Conservation (phyloP, 805 yeast genomes). For the Saccharomyces paradoxus region DNA sequence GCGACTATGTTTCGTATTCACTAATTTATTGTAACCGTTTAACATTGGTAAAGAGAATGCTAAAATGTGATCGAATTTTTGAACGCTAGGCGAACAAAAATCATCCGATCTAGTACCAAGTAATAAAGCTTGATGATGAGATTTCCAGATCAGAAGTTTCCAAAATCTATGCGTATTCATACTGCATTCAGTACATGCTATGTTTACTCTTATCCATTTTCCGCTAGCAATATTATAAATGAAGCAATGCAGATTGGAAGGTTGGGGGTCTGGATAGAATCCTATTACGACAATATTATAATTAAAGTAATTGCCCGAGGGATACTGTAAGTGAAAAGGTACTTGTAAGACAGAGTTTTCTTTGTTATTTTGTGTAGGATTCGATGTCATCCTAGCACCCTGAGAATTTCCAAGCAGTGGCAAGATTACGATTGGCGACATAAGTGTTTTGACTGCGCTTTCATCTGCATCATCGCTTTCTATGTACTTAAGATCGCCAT, state of each 20-base stretch:
- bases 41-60: constrained; percentile 50
- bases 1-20: background rate
- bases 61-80: constrained; percentile 37
- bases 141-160: constrained; percentile 66
- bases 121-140: constrained; percentile 62
- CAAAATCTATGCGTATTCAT: constrained; percentile 51
- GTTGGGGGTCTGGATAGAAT: constrained; percentile 37
- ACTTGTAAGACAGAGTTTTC: constrained; percentile 14
- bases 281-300: constrained; percentile 59
- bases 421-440: constrained; percentile 28
- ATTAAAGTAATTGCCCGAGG: constrained; percentile 60
- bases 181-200: constrained; percentile 44
- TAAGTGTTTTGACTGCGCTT: constrained; percentile 1
- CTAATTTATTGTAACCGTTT: constrained; percentile 30
- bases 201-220: constrained; percentile 57
- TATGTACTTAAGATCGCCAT: background rate
- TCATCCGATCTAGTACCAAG: constrained; percentile 39
- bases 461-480: constrained; percentile 5
- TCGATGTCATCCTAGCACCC: constrained; percentile 27
- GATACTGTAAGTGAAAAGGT: constrained; percentile 39
- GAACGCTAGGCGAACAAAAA: constrained; percentile 30
- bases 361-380: constrained; percentile 13
- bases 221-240: constrained; percentile 28
- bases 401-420: constrained; percentile 26
- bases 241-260: constrained; percentile 22